Conservation (phyloP, 225 moss, liverwort and hornwort species). For the Asterella californica region DNA sequence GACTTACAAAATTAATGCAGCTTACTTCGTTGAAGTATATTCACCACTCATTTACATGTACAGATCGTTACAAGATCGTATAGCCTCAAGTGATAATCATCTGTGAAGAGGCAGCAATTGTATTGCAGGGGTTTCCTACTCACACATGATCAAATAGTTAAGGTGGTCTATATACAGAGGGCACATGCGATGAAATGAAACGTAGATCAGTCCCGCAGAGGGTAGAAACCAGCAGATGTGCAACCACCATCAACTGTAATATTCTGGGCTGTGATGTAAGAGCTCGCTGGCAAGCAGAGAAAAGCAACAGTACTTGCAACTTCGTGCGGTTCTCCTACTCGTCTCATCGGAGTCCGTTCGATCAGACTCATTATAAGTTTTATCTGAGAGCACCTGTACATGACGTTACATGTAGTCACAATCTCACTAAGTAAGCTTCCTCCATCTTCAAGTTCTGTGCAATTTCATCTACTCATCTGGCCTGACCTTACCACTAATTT, state of each 20-base stretch:
- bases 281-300: constrained; percentile 64
- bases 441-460: not conserved
- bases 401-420: not conserved
- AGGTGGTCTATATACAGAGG: constrained; percentile 38
- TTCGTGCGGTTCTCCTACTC: constrained; percentile 76
- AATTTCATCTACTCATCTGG: too few species aligned
- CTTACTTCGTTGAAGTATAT: too few species aligned
- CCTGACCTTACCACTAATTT: too few species aligned
- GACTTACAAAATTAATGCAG: too few species aligned
- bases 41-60: too few species aligned
- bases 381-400: constrained; percentile 47
- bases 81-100: too few species aligned
- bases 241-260: constrained; percentile 73
- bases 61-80: too few species aligned
- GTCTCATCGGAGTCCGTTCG: constrained; percentile 59
- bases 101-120: too few species aligned
- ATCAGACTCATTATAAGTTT: constrained; percentile 39
- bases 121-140: too few species aligned
- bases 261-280: constrained; percentile 67
- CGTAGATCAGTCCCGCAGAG: constrained; percentile 22
- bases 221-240: constrained; percentile 55
- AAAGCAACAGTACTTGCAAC: constrained; percentile 81
- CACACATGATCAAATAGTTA: not conserved
- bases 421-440: not conserved
- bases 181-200: not conserved